Percentiles rank a stretch among this genome's conserved stretches.
phyloP scores from a whole-genome alignment of 2,329 filamentous ascomycete species.

The Arthroderma uncinatum region DNA sequence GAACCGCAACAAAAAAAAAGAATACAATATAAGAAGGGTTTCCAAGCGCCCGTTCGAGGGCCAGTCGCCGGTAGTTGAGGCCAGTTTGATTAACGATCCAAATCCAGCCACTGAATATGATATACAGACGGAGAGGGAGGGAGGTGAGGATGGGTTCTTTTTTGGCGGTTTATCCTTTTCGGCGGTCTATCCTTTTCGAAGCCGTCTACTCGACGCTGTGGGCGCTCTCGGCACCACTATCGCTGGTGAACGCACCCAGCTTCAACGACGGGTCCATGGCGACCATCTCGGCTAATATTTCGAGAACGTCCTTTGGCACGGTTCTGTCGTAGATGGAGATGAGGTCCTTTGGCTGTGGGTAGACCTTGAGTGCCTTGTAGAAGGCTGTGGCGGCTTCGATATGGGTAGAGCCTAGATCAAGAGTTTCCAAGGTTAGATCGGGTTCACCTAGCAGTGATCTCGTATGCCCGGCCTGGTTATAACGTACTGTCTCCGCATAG shows the following conservation, averaged over 20 bases:
- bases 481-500: conserved; percentile 69
- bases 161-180: background rate
- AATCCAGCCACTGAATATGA: background rate
- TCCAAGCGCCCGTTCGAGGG: background rate
- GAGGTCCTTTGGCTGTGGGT: conserved; percentile 82
- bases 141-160: background rate
- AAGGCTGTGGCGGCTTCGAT: conserved; percentile 87
- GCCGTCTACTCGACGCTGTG: conserved; percentile 26
- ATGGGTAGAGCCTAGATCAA: conserved; percentile 29
- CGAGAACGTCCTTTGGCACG: conserved; percentile 90
- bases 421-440: background rate
- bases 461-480: too few species aligned
- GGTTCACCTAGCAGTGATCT: too few species aligned
- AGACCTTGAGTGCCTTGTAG: conserved; percentile 98
- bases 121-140: background rate
- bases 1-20: background rate
- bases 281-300: conserved; percentile 96
- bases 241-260: conserved; percentile 41
- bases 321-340: conserved; percentile 98
- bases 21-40: conserved; percentile 1
- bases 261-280: conserved; percentile 70
- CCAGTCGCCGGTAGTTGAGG: background rate
- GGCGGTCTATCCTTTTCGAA: background rate
- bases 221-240: conserved; percentile 22
- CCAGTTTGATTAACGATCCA: background rate